Evolutionary conservation across 2,329 filamentous ascomycete genomes (phyloP).

Genomic region (Penicillium brasilianum): DNA sequence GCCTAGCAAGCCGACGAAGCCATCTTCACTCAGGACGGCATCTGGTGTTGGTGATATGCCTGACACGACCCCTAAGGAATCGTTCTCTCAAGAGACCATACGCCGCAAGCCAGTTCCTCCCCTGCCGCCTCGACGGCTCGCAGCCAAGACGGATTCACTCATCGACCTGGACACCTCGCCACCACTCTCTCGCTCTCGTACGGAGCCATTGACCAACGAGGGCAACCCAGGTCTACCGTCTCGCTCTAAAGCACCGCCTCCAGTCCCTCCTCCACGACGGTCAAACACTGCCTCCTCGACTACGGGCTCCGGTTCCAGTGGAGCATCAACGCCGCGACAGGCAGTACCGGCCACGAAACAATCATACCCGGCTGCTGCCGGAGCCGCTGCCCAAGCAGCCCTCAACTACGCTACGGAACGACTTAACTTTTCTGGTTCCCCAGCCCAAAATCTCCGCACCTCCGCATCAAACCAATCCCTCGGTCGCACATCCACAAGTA

Average conservation of each 20-base stretch:
- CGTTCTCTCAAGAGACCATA: constrained; percentile 29
- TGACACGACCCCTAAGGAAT: constrained; percentile 7
- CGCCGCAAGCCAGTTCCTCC: constrained; percentile 45
- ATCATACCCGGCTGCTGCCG: constrained; percentile 34
- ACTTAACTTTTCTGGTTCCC: constrained; percentile 30
- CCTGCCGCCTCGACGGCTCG: constrained; percentile 43
- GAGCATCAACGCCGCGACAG: constrained; percentile 22
- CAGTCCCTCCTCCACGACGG: constrained; percentile 39
- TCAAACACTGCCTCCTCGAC: constrained; percentile 36
- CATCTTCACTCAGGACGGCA: constrained; percentile 46
- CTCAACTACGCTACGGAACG: constrained; percentile 40
- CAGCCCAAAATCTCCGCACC: constrained; percentile 26
- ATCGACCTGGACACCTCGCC: constrained; percentile 27
- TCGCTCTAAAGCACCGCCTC: constrained; percentile 37
- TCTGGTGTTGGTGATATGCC: constrained; percentile 32
- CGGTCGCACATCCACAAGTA: constrained; percentile 23
- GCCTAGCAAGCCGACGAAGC: constrained; percentile 53
- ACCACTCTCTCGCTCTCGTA: constrained; percentile 35
- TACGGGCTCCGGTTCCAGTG: constrained; percentile 21
- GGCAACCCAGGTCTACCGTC: constrained; percentile 14
- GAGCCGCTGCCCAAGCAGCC: constrained; percentile 34
- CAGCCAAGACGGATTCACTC: constrained; percentile 26
- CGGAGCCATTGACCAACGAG: constrained; percentile 22
- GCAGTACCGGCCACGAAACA: constrained; percentile 27
- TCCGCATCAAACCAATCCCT: constrained; percentile 32